These are phyloP conservation scores for Jaenimonas drosophilae DNA, from an alignment of 208 protist genomes.

Conservation along the genomic window DNA sequence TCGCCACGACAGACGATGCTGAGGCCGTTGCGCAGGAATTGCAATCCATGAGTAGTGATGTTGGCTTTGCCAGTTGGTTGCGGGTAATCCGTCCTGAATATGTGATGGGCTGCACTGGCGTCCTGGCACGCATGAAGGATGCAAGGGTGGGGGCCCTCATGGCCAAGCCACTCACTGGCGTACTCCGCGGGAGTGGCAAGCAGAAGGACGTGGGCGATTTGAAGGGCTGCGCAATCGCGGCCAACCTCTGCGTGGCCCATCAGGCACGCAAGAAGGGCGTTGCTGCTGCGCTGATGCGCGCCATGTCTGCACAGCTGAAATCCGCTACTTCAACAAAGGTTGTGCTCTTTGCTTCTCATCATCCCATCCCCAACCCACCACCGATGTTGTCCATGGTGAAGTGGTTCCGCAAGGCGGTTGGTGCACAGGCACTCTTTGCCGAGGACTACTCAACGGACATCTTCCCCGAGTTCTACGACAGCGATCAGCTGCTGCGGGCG, in stretches of 20 bases:
- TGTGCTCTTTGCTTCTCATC: conserved; percentile 34
- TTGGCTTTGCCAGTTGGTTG: no score
- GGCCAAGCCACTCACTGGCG: no score
- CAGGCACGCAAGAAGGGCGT: conserved; percentile 12
- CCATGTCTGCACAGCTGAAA: conserved; percentile 8
- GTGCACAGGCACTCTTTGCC: conserved; percentile 20
- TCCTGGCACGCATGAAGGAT: no score
- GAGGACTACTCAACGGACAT: conserved; percentile 27
- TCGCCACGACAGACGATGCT: no score
- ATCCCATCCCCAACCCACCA: conserved; percentile 27
- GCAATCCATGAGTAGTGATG: no score
- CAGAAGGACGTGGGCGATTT: conserved; percentile 11
- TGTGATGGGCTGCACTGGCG: no score
- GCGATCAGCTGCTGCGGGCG: conserved; percentile 54
- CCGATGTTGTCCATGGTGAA: conserved; percentile 45
- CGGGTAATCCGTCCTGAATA: no score
- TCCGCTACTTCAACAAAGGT: conserved; percentile 3
- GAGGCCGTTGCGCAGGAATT: no score
- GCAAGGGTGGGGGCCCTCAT: no score
- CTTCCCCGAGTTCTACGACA: conserved; percentile 66
- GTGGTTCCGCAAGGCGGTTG: conserved; percentile 54
- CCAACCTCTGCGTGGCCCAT: conserved; percentile 22
- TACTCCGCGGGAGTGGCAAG: no score
- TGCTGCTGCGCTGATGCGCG: conserved; percentile 21
- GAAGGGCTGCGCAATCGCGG: conserved; percentile 16